Evolutionary conservation across 75 land plant genomes (phyloP).

Genomic region (Cunninghamia lanceolata): DNA sequence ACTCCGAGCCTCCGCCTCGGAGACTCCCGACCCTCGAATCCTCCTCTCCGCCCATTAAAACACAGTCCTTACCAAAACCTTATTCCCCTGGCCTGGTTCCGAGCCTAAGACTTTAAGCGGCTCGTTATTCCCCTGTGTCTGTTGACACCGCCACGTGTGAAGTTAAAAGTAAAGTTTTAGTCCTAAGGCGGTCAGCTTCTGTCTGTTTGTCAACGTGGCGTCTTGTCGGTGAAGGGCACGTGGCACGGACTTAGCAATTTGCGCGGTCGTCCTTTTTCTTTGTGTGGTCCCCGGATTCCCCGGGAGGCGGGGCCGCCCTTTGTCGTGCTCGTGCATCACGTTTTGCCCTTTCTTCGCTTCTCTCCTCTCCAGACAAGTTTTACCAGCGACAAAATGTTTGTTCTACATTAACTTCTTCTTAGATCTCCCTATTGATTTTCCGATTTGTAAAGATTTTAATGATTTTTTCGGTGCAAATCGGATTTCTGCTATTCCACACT

Average conservation of each 20-base stretch:
- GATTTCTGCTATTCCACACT: no score
- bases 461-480: no score
- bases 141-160: conserved; percentile 1
- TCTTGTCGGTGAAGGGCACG: not conserved
- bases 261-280: not conserved
- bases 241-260: not conserved
- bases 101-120: not conserved
- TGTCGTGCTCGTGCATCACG: no score
- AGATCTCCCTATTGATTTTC: no score
- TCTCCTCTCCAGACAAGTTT: no score
- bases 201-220: not conserved
- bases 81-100: not conserved
- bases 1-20: not conserved
- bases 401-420: no score
- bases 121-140: not conserved
- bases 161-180: not conserved
- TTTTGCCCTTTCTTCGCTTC: no score
- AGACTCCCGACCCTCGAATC: not conserved
- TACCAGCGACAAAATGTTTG: no score
- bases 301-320: no score
- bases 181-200: not conserved
- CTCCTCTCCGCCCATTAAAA: not conserved
- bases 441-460: no score
- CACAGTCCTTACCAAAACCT: not conserved
- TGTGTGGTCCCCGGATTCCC: not conserved